A percentile compares a stretch with the other conserved stretches of the same genome.
Evolutionary conservation across 768 basidiomycete species (phyloP).

Genomic region (Tricholoma bakamatsutake): DNA sequence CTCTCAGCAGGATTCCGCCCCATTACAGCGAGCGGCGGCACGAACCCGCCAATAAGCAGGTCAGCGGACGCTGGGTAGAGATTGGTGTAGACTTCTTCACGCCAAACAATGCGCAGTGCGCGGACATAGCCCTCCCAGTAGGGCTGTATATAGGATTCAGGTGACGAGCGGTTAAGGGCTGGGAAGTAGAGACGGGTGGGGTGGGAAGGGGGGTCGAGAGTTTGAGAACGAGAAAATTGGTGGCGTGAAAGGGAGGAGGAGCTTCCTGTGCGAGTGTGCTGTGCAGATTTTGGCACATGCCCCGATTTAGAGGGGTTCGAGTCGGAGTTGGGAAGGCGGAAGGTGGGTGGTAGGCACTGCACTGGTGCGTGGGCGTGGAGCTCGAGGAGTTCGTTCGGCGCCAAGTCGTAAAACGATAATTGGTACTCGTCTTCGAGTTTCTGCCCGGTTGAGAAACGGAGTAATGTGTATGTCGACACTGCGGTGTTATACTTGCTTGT

Average conservation of each 20-base stretch:
- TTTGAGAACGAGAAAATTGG: neutral
- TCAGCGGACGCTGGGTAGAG: conserved; percentile 5
- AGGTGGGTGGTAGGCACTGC: neutral
- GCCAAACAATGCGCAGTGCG: conserved; percentile 41
- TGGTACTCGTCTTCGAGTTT: conserved; percentile 62
- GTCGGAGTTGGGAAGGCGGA: neutral
- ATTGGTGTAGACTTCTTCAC: conserved; percentile 4
- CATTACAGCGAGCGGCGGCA: neutral
- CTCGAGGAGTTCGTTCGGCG: conserved; percentile 64
- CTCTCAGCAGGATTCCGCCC: neutral
- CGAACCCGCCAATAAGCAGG: conserved; percentile 6
- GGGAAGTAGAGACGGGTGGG: conserved; percentile 3
- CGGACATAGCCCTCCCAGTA: conserved; percentile 54
- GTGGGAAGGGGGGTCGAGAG: neutral
- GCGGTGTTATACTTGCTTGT: conserved; percentile 7
- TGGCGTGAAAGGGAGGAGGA: conserved; percentile 7
- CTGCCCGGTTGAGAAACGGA: conserved; percentile 66
- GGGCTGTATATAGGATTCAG: conserved; percentile 40
- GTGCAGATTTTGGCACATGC: neutral
- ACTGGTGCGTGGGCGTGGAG: conserved; percentile 37
- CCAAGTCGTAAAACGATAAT: conserved; percentile 51
- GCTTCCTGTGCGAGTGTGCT: conserved; percentile 6
- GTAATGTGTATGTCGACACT: conserved; percentile 34
- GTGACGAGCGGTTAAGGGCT: conserved; percentile 27
- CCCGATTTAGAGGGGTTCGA: neutral